Conservation (phyloP, 2,329 filamentous ascomycete species). For the Penicillium sp. region DNA sequence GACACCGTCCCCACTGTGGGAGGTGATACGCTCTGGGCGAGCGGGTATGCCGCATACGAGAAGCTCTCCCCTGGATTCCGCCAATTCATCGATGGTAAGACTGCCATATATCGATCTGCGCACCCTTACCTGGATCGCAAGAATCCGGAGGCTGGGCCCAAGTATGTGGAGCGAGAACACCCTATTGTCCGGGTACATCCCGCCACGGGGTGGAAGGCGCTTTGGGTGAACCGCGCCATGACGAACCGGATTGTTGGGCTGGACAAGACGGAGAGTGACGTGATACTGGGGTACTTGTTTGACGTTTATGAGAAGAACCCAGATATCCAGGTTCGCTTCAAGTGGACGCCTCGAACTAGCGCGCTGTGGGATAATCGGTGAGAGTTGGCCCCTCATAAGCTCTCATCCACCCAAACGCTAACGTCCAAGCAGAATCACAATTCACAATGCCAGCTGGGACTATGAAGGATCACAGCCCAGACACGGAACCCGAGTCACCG, state of each 20-base stretch:
- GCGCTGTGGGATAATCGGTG: conserved; percentile 69
- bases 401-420: background rate
- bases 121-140: conserved; percentile 66
- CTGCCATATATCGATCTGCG: conserved; percentile 64
- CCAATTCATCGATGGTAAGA: conserved; percentile 64
- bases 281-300: conserved; percentile 64
- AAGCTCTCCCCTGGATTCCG: conserved; percentile 69
- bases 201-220: conserved; percentile 69
- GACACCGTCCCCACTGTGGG: conserved; percentile 64
- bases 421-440: conserved; percentile 57
- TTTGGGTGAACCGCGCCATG: conserved; percentile 70
- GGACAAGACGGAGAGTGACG: conserved; percentile 66
- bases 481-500: conserved; percentile 69
- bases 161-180: conserved; percentile 65
- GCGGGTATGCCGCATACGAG: conserved; percentile 68
- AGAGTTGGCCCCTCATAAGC: conserved; percentile 16
- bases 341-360: conserved; percentile 65
- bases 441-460: conserved; percentile 72
- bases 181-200: conserved; percentile 69
- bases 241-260: conserved; percentile 66
- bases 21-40: conserved; percentile 71
- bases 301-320: conserved; percentile 67
- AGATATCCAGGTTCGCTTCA: conserved; percentile 70
- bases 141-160: conserved; percentile 59
- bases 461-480: conserved; percentile 65